Evolutionary conservation across 139 green algal genomes (phyloP), one percentile per base, ranked within the genome.

Genomic region (Ettlia oleoabundans): DNA sequence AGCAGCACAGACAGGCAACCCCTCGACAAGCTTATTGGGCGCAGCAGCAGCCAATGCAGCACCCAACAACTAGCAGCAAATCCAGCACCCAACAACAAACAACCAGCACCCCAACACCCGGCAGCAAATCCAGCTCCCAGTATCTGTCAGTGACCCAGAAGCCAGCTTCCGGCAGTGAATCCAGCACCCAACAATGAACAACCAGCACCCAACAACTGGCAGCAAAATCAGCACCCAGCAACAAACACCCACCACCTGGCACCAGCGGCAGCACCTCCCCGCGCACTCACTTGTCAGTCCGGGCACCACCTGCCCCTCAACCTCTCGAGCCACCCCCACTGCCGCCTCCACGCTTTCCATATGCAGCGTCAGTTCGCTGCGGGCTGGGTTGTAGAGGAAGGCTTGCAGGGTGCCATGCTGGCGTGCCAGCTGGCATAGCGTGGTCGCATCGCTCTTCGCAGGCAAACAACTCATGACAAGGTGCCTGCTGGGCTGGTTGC

Each of bases 401-500:
- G 35, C 37, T 28, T 78, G 43, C 43, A 78, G 7, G 0, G 3
- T 18, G 43, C 70, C 70, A 9, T 64, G 70, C 18, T 28, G 28
- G 13, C 41, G 9, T 10, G 70, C 70, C 0, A 62, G 51, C 6
- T 24, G 26, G 24, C n/a, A 18, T 5, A 78, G 30, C 21, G 0
- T 0, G 3, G 32, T 2, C 42, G 18, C 43, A 7, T 78, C 43
- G 18, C 21, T 33, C 18, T 47, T 47, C 15, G 26, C 1, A 0
- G n/a, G 6, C 43, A 78, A 42, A 4, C 70, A 42, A 42, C 62
- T 42, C n/a, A 78, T 30, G 42, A 78, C 43, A 5, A 78, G n/a
- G 70, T 78, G 70, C 43, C 70, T 63, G 70, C 70, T 78, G 70
- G 70, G 70, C 70, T 26, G 4, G 42, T 28, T 53, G 70, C 70